These are phyloP conservation scores for Coniferiporia weirii DNA, from an alignment of 1,284 basidiomycete genomes.

Conservation along the genomic window DNA sequence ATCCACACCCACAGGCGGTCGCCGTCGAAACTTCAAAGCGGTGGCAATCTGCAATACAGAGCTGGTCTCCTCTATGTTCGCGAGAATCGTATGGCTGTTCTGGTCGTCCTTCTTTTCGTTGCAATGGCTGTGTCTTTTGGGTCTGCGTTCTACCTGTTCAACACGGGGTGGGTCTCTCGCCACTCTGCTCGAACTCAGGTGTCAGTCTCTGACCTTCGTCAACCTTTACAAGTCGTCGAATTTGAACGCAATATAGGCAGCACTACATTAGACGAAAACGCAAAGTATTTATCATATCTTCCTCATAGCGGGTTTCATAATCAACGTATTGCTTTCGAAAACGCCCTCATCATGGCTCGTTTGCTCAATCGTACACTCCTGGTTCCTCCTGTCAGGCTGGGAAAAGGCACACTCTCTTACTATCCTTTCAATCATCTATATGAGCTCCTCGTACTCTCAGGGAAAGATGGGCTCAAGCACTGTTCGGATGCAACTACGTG, in stretches of 20 bases:
- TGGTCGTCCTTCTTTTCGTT: constrained; percentile 44
- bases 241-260: constrained; percentile 10
- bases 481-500: constrained; percentile 35
- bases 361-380: constrained; percentile 71
- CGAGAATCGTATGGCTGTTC: constrained; percentile 29
- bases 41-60: constrained; percentile 3
- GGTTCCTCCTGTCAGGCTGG: constrained; percentile 65
- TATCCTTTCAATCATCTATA: constrained; percentile 53
- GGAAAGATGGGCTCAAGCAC: constrained; percentile 48
- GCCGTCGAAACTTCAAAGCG: constrained; percentile 15
- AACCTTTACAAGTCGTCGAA: constrained; percentile 22
- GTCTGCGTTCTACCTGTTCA: constrained; percentile 58
- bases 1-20: constrained; percentile 41
- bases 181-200: constrained; percentile 20
- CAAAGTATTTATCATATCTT: constrained; percentile 55
- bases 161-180: constrained; percentile 48
- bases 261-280: constrained; percentile 21
- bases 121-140: constrained; percentile 49
- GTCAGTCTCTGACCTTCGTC: constrained; percentile 27
- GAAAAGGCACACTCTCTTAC: constrained; percentile 56
- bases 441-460: constrained; percentile 41
- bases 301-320: constrained; percentile 83
- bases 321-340: constrained; percentile 79
- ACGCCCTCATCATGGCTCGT: constrained; percentile 64
- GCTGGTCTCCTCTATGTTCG: constrained; percentile 10